phyloP scores from a whole-genome alignment of 345 rosid species.

The Eucalyptus rudis region DNA sequence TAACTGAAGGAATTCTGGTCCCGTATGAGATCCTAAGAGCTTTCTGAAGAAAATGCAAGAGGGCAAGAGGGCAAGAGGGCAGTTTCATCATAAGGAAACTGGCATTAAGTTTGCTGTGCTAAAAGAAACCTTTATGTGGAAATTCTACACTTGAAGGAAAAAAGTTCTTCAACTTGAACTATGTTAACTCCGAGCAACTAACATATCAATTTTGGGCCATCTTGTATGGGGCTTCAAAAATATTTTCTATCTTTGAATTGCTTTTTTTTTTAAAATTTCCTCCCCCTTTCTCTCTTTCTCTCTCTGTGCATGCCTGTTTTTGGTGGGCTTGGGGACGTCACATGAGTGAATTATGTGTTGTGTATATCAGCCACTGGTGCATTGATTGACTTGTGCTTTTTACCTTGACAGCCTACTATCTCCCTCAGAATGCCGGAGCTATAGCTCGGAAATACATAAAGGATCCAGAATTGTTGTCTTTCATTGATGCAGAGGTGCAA shows the following conservation, averaged over 20 bases:
- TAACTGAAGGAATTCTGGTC: neutral
- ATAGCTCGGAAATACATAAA: slow-evolving; percentile 80
- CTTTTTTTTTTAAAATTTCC: neutral
- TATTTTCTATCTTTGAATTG: neutral
- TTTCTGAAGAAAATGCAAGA: neutral
- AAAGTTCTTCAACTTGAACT: neutral
- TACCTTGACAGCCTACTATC: slow-evolving; percentile 50
- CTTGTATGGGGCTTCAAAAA: neutral
- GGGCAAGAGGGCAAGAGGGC: neutral
- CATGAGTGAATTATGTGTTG: neutral
- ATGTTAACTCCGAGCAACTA: neutral
- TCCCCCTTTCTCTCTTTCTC: neutral
- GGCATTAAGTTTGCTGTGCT: neutral
- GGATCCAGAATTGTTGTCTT: slow-evolving; percentile 77
- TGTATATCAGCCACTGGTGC: neutral
- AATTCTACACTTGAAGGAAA: neutral
- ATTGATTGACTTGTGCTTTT: neutral
- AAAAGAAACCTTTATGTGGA: neutral
- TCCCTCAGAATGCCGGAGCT: slow-evolving; percentile 89
- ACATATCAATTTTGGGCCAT: neutral
- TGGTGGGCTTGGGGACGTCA: neutral
- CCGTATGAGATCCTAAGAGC: neutral
- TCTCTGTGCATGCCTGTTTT: neutral
- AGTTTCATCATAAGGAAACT: neutral
- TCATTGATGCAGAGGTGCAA: slow-evolving; percentile 91